These are phyloP conservation scores for Panellus pusillus DNA, from an alignment of 768 basidiomycete species.

Conservation along the genomic window DNA sequence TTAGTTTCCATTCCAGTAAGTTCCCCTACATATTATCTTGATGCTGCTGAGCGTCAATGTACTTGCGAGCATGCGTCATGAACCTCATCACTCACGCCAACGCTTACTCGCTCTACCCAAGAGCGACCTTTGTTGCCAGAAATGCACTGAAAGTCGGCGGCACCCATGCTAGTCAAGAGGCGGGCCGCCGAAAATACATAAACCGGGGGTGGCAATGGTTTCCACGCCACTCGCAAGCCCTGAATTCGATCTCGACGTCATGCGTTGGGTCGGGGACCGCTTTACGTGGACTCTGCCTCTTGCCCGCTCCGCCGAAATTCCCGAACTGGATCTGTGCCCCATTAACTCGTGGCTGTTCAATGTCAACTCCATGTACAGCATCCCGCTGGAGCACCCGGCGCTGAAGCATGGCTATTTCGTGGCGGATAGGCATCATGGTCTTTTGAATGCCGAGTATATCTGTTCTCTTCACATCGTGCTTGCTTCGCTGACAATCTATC, in stretches of 20 bases:
- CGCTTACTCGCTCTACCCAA: conserved; percentile 44
- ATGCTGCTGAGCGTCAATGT: not conserved
- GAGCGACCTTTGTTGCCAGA: conserved; percentile 37
- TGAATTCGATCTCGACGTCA: not conserved
- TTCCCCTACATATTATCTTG: not conserved
- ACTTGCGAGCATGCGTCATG: conserved; percentile 38
- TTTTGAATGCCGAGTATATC: too few relatives aligned
- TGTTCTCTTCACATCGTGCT: too few relatives aligned
- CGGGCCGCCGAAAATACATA: conserved; percentile 33
- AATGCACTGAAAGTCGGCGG: conserved; percentile 19
- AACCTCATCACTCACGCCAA: conserved; percentile 42
- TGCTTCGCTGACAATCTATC: too few relatives aligned
- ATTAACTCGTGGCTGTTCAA: conserved; percentile 7
- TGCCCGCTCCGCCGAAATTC: not conserved
- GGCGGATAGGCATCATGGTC: not conserved
- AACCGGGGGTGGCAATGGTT: conserved; percentile 36
- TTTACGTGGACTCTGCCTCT: conserved; percentile 10
- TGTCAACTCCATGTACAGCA: not conserved
- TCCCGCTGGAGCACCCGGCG: not conserved
- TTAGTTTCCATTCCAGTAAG: conserved; percentile 51
- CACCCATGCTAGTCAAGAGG: not conserved
- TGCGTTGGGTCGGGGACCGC: conserved; percentile 8
- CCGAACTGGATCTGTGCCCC: not conserved
- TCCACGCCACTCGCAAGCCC: not conserved
- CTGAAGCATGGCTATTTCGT: not conserved